phyloP scores from a whole-genome alignment of 116 monocot genomes.

The Trichopus zeylanicus region DNA sequence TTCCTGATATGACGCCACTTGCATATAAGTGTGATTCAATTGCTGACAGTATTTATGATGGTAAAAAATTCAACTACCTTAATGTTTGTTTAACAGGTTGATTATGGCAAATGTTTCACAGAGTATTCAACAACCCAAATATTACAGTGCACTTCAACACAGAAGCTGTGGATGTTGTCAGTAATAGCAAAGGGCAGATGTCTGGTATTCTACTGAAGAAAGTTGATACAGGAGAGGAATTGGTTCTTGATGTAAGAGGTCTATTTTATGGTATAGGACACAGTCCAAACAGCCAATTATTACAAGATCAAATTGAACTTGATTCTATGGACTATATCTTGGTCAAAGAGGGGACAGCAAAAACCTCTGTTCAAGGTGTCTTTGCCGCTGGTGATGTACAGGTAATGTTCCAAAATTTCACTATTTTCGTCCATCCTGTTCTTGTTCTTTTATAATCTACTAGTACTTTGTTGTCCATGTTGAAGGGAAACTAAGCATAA shows the following conservation, averaged over 20 bases:
- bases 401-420: constrained; percentile 31
- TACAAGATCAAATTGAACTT: constrained; percentile 86
- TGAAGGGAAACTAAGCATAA: too few species aligned
- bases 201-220: constrained; percentile 66
- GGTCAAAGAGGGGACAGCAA: constrained; percentile 68
- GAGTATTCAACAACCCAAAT: constrained; percentile 95
- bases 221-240: constrained; percentile 64
- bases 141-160: constrained; percentile 96
- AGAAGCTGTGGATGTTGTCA: constrained; percentile 69
- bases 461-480: too few species aligned
- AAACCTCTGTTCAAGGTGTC: constrained; percentile 91
- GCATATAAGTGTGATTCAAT: background rate
- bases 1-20: background rate
- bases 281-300: constrained; percentile 82
- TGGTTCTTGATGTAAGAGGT: constrained; percentile 76
- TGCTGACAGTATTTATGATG: background rate
- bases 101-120: constrained; percentile 99
- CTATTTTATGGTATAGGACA: constrained; percentile 97
- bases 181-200: constrained; percentile 93
- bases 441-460: too few species aligned
- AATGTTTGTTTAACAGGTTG: constrained; percentile 99
- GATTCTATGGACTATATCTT: constrained; percentile 68
- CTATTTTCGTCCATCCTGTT: too few species aligned
- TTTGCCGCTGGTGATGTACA: constrained; percentile 99
- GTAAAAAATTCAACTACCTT: constrained; percentile 63